A percentile compares a stretch with the other conserved stretches of the same genome.
phyloP scores from a whole-genome alignment of 805 yeast genomes.

The Torulaspora gathmanii region DNA sequence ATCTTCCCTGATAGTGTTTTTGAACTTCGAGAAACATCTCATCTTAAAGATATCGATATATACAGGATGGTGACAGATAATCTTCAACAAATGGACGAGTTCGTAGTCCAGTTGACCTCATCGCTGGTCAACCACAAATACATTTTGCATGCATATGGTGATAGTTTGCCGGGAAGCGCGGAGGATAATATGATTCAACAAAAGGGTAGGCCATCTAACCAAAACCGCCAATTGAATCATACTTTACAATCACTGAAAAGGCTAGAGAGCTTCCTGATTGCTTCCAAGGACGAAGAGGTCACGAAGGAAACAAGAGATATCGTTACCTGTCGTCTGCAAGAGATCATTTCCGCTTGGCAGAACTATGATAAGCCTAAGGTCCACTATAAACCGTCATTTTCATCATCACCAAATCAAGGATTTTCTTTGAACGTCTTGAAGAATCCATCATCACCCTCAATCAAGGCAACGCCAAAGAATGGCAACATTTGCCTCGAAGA shows the following conservation, averaged over 20 bases:
- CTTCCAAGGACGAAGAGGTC: slow-evolving; percentile 3
- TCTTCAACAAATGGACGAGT: slow-evolving; percentile 7
- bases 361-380: not conserved
- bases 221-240: slow-evolving; percentile 2
- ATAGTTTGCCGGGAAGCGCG: not conserved
- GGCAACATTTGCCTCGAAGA: slow-evolving; percentile 5
- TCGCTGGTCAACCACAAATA: slow-evolving; percentile 7
- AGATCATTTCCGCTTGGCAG: slow-evolving; percentile 8
- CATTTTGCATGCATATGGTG: slow-evolving; percentile 1
- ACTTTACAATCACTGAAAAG: slow-evolving; percentile 8
- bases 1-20: slow-evolving; percentile 8
- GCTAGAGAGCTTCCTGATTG: slow-evolving; percentile 8
- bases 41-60: slow-evolving; percentile 3
- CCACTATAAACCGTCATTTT: not conserved
- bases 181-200: not conserved
- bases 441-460: not conserved
- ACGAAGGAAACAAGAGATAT: slow-evolving; percentile 3
- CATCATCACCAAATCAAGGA: slow-evolving; percentile 16
- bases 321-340: slow-evolving; percentile 16
- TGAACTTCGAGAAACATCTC: not conserved
- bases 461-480: slow-evolving; percentile 6
- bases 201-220: not conserved
- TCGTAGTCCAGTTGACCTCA: slow-evolving; percentile 3
- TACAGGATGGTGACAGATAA: slow-evolving; percentile 6
- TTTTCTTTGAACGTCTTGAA: slow-evolving; percentile 24